phyloP scores from a whole-genome alignment of 176 grass and related monocot species.

The Zea luxurians region DNA sequence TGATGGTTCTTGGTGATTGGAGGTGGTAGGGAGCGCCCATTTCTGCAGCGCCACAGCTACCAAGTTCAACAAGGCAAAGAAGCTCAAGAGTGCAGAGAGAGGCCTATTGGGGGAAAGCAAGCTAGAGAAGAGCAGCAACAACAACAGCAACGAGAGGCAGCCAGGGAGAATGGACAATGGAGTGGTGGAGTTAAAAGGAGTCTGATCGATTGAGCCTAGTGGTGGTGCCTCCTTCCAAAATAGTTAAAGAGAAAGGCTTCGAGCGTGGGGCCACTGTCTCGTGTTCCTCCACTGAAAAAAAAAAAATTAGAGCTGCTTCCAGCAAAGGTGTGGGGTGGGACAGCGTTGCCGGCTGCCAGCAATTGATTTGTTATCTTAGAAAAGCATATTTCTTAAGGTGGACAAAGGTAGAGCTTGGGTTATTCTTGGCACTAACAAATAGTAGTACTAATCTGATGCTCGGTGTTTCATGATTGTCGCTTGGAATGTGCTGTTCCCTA shows the following conservation, averaged over 20 bases:
- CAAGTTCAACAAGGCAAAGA: slow-evolving; percentile 32
- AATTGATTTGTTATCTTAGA: slow-evolving; percentile 29
- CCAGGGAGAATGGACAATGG: slow-evolving; percentile 31
- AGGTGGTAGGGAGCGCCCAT: slow-evolving; percentile 52
- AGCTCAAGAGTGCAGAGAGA: not conserved
- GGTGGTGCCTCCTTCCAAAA: slow-evolving; percentile 32
- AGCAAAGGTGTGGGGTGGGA: slow-evolving; percentile 48
- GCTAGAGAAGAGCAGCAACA: not conserved
- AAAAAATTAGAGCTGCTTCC: slow-evolving; percentile 41
- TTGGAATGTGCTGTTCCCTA: slow-evolving; percentile 30
- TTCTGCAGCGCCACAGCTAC: not conserved
- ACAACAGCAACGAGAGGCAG: slow-evolving; percentile 48
- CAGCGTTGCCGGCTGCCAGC: slow-evolving; percentile 4
- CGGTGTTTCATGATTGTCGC: not conserved
- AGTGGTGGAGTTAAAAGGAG: slow-evolving; percentile 58
- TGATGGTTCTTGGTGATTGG: slow-evolving; percentile 43
- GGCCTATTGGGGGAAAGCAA: slow-evolving; percentile 40
- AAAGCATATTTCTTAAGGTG: slow-evolving; percentile 54
- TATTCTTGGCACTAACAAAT: slow-evolving; percentile 13
- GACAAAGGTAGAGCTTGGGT: slow-evolving; percentile 25
- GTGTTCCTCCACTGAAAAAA: slow-evolving; percentile 42
- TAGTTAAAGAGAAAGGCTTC: slow-evolving; percentile 45
- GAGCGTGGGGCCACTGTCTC: slow-evolving; percentile 41
- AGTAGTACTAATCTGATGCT: slow-evolving; percentile 28
- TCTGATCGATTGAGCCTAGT: slow-evolving; percentile 32